Base-by-base conservation (phyloP, 75 land plant species). In the Picea glauca region DNA sequence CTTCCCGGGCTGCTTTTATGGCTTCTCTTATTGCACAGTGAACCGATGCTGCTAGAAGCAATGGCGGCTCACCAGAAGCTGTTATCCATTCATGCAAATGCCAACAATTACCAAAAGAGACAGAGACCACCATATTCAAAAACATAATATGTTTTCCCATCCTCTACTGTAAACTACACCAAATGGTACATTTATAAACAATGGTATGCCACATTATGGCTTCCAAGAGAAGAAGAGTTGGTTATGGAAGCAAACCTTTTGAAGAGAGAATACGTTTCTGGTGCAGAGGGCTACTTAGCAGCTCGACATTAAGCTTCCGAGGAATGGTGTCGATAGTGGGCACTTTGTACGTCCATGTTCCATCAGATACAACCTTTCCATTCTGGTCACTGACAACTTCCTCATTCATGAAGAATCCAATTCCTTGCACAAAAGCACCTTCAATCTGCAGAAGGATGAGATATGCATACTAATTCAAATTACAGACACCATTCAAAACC, bases 361-460 rank as follows among this genome's bases (percentile, higher is more conserved):
- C 84, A 58, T 93, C 91, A 50, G 94, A 74, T 11, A 82, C 26
- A 32, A 88, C 85, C 79, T 82, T 58, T 35, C 97, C 97, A 14
- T 90, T 82, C 72, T 85, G 58, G 76, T 87, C 86, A 46, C 81
- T 40, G 6, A 75, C 77, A 78, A 85, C 85, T 76, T 93, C 93
- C 77, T 96, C 99, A 2, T 73, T 76, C 90, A 92, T 76, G 81
- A 91, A 94, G 62, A 86, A 94, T 6, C 99, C 99, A 30, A 92
- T 70, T 40, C 98, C 99, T 87, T 95, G 95, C n/a, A 94, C 92
- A 88, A 97, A 97, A 68, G 98, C 92, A 70, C 99, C 99, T 79
- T 97, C 98, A 58, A 95, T 90, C 99, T 97, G 88, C 58, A 82
- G 12, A 35, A 13, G 54, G 13, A 7, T 70, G 56, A 46, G 56